A percentile compares a stretch with the other conserved stretches of the same genome.
phyloP scores from a whole-genome alignment of 2,329 filamentous ascomycete species.

The Talaromyces sp. region DNA sequence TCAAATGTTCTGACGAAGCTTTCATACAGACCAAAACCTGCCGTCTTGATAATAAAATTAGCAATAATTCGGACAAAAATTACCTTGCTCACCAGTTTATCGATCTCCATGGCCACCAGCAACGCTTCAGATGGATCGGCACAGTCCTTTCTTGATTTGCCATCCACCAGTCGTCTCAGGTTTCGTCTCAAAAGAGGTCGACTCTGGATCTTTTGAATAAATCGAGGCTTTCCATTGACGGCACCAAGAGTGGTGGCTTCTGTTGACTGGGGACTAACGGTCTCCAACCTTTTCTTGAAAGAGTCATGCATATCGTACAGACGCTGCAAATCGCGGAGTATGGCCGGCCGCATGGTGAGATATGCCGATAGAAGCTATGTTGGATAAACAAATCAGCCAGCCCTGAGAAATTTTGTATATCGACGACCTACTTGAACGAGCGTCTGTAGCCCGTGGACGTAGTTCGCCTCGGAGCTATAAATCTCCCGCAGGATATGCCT shows the following conservation, averaged over 20 bases:
- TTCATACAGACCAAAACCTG: slow-evolving; percentile 79
- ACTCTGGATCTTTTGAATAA: slow-evolving; percentile 26
- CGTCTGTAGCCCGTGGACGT: slow-evolving; percentile 81
- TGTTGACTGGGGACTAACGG: slow-evolving; percentile 60
- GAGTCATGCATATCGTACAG: slow-evolving; percentile 81
- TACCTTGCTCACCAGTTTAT: slow-evolving; percentile 41
- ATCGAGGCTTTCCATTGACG: slow-evolving; percentile 15
- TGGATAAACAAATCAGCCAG: background rate
- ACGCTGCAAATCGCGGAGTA: slow-evolving; percentile 72
- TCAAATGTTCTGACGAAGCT: slow-evolving; percentile 90
- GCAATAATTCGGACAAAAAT: slow-evolving; percentile 20
- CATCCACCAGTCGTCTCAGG: slow-evolving; percentile 23
- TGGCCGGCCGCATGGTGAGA: slow-evolving; percentile 65
- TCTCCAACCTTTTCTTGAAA: slow-evolving; percentile 69
- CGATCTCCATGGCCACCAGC: slow-evolving; percentile 51
- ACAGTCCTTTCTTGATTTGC: slow-evolving; percentile 31
- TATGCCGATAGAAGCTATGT: slow-evolving; percentile 68
- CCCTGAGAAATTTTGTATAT: background rate
- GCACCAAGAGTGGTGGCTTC: slow-evolving; percentile 16
- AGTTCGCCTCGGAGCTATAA: slow-evolving; percentile 78
- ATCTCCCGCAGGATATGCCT: slow-evolving; percentile 80
- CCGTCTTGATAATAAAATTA: slow-evolving; percentile 59
- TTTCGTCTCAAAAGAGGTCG: slow-evolving; percentile 25
- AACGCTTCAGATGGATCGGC: slow-evolving; percentile 51
- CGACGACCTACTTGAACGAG: slow-evolving; percentile 66